Base-by-base conservation (phyloP, 495 filamentous ascomycete genomes). In the Penicillium salamii region DNA sequence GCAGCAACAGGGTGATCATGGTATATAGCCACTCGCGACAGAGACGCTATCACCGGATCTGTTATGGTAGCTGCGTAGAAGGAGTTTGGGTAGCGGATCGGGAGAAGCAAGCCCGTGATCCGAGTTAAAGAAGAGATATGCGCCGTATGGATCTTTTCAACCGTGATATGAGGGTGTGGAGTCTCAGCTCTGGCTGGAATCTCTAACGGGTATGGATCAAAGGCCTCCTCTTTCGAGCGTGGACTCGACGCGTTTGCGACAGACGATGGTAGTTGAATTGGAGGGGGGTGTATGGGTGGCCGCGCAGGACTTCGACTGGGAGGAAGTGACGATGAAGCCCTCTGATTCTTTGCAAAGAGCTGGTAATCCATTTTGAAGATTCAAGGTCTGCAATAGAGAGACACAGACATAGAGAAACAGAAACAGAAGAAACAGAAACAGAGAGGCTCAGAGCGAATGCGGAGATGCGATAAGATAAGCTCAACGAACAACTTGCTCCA, bases 11-110 rank as follows among this genome's bases (percentile, higher is more conserved):
- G 61, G 43, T 68, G 65, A 47, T 81, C 78, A 59, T 79, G 75
- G 75, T 86, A 89, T 44, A 88, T 67, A 19, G 91, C 88, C 41
- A 91, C 79, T 46, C 90, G 85, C 24, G 91, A 91, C 62, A 96
- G 73, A 31, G 82, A 82, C 28, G 81, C 78, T 13, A 82, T 78
- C 17, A 81, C 69, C 5, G 82, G 71, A 21, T 91, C 86, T 5
- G 84, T 74, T 54, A 91, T 76, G 44, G 81, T 86, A 29, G 85
- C 84, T 41, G 78, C 75, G 76, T 95, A 98, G 80, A 97, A 97
- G 28, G 77, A 80, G 59, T 87, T 84, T 0, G 89, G 86, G 62
- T 98, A 98, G 65, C 81, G 79, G 55, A 97, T 87, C 17, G 92
- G 92, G 5, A 98, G 82, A 11, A 95, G 80, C 15, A 95, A 76